These are phyloP conservation scores for Sergeia podlipaevii DNA, from an alignment of 208 protist genomes.

Conservation along the genomic window DNA sequence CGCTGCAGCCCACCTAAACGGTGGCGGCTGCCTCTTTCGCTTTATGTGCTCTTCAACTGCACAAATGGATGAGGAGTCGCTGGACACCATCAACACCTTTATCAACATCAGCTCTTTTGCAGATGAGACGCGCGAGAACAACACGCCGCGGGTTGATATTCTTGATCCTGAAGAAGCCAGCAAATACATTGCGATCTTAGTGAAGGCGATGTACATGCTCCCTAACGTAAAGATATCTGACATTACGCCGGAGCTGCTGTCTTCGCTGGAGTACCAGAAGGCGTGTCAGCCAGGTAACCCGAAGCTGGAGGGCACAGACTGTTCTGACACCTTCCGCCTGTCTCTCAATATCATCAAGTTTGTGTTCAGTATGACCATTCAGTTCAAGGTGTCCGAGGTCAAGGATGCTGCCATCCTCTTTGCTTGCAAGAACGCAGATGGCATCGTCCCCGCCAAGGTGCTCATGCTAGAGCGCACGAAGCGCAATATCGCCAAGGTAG, in stretches of 20 bases:
- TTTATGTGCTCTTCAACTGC: slow-evolving; percentile 57
- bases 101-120: slow-evolving; percentile 75
- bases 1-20: slow-evolving; percentile 42
- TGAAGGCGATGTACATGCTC: slow-evolving; percentile 89
- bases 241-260: slow-evolving; percentile 60
- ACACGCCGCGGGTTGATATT: slow-evolving; percentile 72
- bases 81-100: slow-evolving; percentile 53
- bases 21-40: slow-evolving; percentile 68
- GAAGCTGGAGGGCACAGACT: slow-evolving; percentile 57
- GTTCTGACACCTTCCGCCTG: slow-evolving; percentile 72
- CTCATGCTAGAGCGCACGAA: slow-evolving; percentile 89
- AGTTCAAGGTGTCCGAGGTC: slow-evolving; percentile 84
- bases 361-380: slow-evolving; percentile 82
- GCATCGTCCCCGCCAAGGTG: slow-evolving; percentile 69
- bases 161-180: slow-evolving; percentile 28
- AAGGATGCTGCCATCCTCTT: slow-evolving; percentile 48
- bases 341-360: slow-evolving; percentile 72
- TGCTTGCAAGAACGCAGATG: slow-evolving; percentile 53
- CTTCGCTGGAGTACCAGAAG: slow-evolving; percentile 75
- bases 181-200: slow-evolving; percentile 77
- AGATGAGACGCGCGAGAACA: slow-evolving; percentile 77
- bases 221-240: slow-evolving; percentile 48
- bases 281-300: slow-evolving; percentile 70
- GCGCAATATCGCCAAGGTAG: slow-evolving; percentile 60
- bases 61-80: slow-evolving; percentile 36